Evolutionary conservation across 495 filamentous ascomycete genomes (phyloP).

Genomic region (Durotheca rogersii): DNA sequence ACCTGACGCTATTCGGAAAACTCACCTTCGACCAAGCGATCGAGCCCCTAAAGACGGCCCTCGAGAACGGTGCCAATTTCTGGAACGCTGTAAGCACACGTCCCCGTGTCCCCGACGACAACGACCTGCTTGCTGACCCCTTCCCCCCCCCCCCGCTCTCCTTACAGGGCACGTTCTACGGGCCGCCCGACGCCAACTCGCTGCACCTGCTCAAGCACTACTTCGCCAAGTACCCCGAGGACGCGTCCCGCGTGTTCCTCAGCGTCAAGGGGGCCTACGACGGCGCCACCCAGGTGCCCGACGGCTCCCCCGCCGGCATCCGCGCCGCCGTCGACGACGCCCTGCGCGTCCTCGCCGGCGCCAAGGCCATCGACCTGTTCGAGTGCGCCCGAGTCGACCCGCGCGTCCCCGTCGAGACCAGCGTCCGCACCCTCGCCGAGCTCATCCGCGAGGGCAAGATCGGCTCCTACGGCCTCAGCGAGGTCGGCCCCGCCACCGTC

Average conservation of each 20-base stretch:
- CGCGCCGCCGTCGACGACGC: conserved; percentile 66
- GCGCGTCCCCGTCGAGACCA: conserved; percentile 43
- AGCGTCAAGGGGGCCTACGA: conserved; percentile 57
- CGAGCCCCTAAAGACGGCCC: conserved; percentile 58
- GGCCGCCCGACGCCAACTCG: conserved; percentile 45
- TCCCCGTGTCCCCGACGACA: neutral
- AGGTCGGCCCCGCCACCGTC: conserved; percentile 36
- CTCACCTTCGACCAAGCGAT: conserved; percentile 52
- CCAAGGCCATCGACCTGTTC: conserved; percentile 73
- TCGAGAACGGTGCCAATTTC: conserved; percentile 59
- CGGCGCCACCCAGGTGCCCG: conserved; percentile 5
- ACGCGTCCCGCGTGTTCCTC: conserved; percentile 58
- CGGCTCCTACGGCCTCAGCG: conserved; percentile 50
- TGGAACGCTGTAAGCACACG: conserved; percentile 59
- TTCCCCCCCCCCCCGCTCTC: neutral
- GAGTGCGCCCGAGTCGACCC: conserved; percentile 68
- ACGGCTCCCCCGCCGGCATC: conserved; percentile 58
- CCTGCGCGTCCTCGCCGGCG: conserved; percentile 57
- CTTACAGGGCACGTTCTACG: conserved; percentile 47
- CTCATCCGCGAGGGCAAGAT: conserved; percentile 62
- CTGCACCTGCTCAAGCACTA: conserved; percentile 58
- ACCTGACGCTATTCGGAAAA: conserved; percentile 65
- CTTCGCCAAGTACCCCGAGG: conserved; percentile 58
- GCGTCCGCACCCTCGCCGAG: conserved; percentile 13
- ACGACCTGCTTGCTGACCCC: neutral